Base-by-base conservation (phyloP, 495 filamentous ascomycete genomes). In the Tuber magnatum region DNA sequence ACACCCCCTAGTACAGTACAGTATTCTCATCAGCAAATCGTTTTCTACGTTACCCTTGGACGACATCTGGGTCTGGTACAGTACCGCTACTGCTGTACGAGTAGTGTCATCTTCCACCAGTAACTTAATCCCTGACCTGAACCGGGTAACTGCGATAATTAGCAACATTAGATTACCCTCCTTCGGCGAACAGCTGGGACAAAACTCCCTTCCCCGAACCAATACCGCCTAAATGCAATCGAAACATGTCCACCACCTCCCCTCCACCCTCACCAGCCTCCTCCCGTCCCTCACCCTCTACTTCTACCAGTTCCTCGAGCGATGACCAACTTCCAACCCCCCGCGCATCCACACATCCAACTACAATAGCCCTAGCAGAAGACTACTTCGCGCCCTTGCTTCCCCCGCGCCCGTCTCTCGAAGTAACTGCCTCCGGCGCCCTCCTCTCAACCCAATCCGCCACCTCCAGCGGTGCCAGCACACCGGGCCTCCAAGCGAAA, bases 251-350 rank as follows among this genome's bases (percentile, higher is more conserved):
- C 56, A 65, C 56, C 5, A 20, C 28, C 28, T 28, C 56, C 32
- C 56, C 56, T 10, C 56, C 56, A 65, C 56, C 56, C 28, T 65
- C 14, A 6, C 14, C 56, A 35, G 28, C 56, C 12, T 65, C 28
- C 56, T 35, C 56, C 4, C 56, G 32, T 28, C 56, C 56, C 14
- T 65, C 56, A 0, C 56, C 56, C 28, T 65, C 56, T 7, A 20
- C 14, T 35, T 65, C 74, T 18, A 14, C 44, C 61, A 75, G 76
- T 22, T 61, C 76, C 32, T 71, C 70, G 35, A 81, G 68, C 40
- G 79, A 82, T 12, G 80, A 86, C 69, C 80, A 82, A 35, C 78
- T 76, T 46, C 70, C 71, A 41, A 82, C 81, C 18, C 81, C 81
- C 51, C 78, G 80, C n/a, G 81, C 80, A 48, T 80, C 81, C 28